These are phyloP conservation scores for Apiospora hydei DNA, from an alignment of 2,329 filamentous ascomycete species.

Conservation along the genomic window DNA sequence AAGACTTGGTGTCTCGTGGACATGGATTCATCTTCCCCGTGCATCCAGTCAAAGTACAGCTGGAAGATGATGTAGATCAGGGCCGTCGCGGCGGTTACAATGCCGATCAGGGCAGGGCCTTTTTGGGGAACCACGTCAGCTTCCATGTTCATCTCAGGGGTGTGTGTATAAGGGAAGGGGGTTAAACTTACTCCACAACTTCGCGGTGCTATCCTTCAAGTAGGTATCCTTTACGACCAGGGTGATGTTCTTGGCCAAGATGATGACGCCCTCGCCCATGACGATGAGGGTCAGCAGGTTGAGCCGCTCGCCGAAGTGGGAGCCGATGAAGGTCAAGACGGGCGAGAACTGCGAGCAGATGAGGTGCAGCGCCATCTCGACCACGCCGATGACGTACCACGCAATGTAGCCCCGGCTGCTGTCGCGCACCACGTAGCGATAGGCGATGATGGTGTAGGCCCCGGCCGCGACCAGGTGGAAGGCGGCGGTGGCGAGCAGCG, in stretches of 20 bases:
- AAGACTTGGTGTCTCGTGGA: conserved; percentile 64
- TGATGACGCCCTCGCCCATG: conserved; percentile 47
- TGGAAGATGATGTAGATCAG: conserved; percentile 56
- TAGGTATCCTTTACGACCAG: conserved; percentile 53
- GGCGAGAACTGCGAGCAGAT: conserved; percentile 60
- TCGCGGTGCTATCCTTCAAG: conserved; percentile 45
- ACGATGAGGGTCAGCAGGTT: conserved; percentile 67
- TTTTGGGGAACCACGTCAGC: conserved; percentile 25
- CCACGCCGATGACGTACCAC: conserved; percentile 62
- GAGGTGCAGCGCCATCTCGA: conserved; percentile 62
- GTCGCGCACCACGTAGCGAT: conserved; percentile 49
- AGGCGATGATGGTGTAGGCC: conserved; percentile 47
- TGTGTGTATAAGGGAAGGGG: background rate
- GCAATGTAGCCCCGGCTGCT: conserved; percentile 46
- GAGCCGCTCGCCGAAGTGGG: conserved; percentile 69
- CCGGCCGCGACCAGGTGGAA: conserved; percentile 46
- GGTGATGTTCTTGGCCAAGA: conserved; percentile 60
- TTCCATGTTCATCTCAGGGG: background rate
- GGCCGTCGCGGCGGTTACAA: conserved; percentile 47
- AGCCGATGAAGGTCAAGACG: conserved; percentile 66
- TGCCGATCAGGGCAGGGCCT: conserved; percentile 49
- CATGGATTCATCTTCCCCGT: conserved; percentile 61
- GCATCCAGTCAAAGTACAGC: conserved; percentile 68
- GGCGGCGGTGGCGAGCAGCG: conserved; percentile 46
- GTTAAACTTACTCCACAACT: conserved; percentile 34